phyloP scores from a whole-genome alignment of 805 yeast species.

The Blastobotrys robertii region DNA sequence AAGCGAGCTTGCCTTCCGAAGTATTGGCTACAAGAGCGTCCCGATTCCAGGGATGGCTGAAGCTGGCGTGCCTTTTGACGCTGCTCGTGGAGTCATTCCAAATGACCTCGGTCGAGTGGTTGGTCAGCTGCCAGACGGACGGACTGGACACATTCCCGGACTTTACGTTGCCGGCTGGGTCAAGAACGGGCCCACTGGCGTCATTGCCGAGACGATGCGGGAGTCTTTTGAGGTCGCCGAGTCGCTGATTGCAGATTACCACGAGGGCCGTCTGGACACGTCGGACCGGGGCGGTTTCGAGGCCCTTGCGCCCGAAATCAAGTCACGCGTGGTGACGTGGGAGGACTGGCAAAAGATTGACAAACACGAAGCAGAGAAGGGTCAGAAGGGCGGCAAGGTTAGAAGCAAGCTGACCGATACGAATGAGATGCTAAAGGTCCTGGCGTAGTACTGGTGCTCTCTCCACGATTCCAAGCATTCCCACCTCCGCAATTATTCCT shows the following conservation, averaged over 20 bases:
- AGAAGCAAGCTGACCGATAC: constrained; percentile 46
- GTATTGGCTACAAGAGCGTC: constrained; percentile 74
- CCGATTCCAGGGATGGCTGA: constrained; percentile 52
- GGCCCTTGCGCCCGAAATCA: constrained; percentile 20
- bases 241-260: constrained; percentile 46
- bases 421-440: constrained; percentile 39
- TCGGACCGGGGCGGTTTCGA: constrained; percentile 26
- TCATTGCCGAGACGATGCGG: constrained; percentile 83
- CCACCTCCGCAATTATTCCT: neutral
- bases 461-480: neutral
- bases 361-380: constrained; percentile 40
- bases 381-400: constrained; percentile 39
- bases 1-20: constrained; percentile 62
- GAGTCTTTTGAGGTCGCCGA: constrained; percentile 72
- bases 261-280: constrained; percentile 20
- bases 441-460: neutral
- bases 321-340: constrained; percentile 42
- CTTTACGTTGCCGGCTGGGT: constrained; percentile 89
- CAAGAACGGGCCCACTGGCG: constrained; percentile 76
- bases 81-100: constrained; percentile 34
- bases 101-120: constrained; percentile 39
- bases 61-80: constrained; percentile 40
- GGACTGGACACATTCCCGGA: constrained; percentile 29
- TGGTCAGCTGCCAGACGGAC: neutral
- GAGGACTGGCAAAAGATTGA: constrained; percentile 55